These are phyloP conservation scores for Annulohypoxylon truncatum DNA, from an alignment of 2,329 filamentous ascomycete species.

Conservation along the genomic window DNA sequence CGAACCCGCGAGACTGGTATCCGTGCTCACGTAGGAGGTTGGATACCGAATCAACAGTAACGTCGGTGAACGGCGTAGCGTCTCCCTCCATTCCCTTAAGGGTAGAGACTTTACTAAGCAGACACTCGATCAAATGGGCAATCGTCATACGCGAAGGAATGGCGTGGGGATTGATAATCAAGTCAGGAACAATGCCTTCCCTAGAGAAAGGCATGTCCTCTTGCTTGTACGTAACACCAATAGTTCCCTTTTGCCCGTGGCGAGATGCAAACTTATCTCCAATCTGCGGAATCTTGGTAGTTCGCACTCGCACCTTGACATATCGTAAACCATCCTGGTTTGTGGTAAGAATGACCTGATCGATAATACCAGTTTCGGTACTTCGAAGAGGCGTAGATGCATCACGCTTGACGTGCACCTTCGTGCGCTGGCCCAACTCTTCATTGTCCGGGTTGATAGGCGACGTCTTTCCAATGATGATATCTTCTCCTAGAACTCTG, in stretches of 20 bases:
- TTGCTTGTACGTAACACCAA: constrained; percentile 96
- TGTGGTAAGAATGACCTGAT: constrained; percentile 92
- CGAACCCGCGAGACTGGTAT: constrained; percentile 96
- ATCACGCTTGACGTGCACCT: constrained; percentile 91
- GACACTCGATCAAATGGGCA: constrained; percentile 99
- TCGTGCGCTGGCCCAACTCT: constrained; percentile 91
- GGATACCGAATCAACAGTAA: constrained; percentile 94
- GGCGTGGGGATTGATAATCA: constrained; percentile 99
- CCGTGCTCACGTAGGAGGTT: constrained; percentile 86
- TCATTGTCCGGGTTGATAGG: constrained; percentile 93
- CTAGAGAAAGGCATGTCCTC: constrained; percentile 99
- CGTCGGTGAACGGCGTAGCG: constrained; percentile 96
- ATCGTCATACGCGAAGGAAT: constrained; percentile 99
- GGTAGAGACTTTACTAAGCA: constrained; percentile 94
- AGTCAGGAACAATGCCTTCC: constrained; percentile 90
- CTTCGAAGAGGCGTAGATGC: constrained; percentile 94
- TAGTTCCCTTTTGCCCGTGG: constrained; percentile 99
- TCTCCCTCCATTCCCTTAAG: constrained; percentile 96
- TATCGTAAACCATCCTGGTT: constrained; percentile 95
- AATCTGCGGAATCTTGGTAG: constrained; percentile 98
- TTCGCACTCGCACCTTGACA: constrained; percentile 96
- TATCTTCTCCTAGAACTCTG: constrained; percentile 95
- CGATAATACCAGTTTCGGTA: constrained; percentile 96
- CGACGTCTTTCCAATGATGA: constrained; percentile 98
- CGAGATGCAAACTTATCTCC: constrained; percentile 99